Percentiles rank a stretch among this genome's conserved stretches.
These are phyloP conservation scores for Knufia petricola DNA, from an alignment of 2,329 filamentous ascomycete species.

Conservation along the genomic window DNA sequence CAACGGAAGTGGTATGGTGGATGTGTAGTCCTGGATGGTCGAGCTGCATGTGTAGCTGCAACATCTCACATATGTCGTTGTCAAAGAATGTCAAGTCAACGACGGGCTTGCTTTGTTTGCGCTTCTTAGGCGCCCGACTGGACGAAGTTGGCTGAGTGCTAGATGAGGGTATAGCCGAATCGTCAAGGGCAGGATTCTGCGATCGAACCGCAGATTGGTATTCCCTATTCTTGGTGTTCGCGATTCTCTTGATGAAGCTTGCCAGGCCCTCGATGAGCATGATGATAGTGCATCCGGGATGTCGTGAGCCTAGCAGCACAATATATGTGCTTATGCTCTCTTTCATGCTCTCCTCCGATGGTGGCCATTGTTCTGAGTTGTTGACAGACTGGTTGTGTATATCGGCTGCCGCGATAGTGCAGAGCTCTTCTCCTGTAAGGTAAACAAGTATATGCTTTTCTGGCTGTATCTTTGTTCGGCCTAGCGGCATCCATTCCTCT, in stretches of 20 bases:
- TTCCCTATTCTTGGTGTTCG: constrained; percentile 55
- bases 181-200: constrained; percentile 29
- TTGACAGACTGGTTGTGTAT: constrained; percentile 25
- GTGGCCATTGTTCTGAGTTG: background rate
- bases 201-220: constrained; percentile 56
- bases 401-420: constrained; percentile 41
- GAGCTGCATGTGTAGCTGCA: constrained; percentile 60
- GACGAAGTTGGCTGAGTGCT: constrained; percentile 13
- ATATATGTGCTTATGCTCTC: constrained; percentile 52
- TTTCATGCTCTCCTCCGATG: constrained; percentile 30
- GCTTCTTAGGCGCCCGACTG: constrained; percentile 23
- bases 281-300: constrained; percentile 47
- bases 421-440: constrained; percentile 55
- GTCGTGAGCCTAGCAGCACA: constrained; percentile 43
- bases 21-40: constrained; percentile 52
- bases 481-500: constrained; percentile 56
- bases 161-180: background rate
- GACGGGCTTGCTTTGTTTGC: constrained; percentile 32
- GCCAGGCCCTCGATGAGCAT: constrained; percentile 64
- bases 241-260: constrained; percentile 59
- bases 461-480: constrained; percentile 33
- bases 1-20: constrained; percentile 53
- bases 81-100: constrained; percentile 43
- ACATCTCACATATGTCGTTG: constrained; percentile 61
- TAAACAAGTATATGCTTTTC: constrained; percentile 57